Evolutionary conservation across 2,329 filamentous ascomycete genomes (phyloP).

Genomic region (Mycosphaerella sp.): DNA sequence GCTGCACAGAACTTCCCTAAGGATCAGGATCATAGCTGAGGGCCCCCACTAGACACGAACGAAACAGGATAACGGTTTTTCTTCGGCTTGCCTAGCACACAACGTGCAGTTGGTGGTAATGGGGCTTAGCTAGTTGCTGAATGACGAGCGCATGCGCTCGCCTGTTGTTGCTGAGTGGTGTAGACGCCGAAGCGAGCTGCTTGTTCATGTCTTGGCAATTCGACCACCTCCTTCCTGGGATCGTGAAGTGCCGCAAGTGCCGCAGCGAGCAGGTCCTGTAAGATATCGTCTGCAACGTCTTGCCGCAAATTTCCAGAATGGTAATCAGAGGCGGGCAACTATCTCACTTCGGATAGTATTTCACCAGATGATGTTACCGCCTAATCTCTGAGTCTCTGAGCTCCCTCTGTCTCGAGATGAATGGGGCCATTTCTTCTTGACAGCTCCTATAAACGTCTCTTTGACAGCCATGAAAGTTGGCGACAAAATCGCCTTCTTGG

Average conservation of each 20-base stretch:
- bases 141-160: neutral
- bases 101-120: neutral
- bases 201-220: neutral
- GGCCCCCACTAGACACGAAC: no score
- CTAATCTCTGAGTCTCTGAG: slow-evolving; percentile 28
- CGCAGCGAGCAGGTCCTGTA: no score
- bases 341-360: no score
- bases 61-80: neutral
- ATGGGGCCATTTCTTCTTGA: slow-evolving; percentile 58
- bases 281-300: no score
- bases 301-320: no score
- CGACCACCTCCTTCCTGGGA: no score
- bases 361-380: neutral
- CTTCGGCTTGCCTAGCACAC: neutral
- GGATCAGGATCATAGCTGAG: neutral
- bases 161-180: neutral
- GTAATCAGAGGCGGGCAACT: no score
- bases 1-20: neutral
- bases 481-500: slow-evolving; percentile 76
- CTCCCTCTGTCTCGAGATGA: slow-evolving; percentile 36
- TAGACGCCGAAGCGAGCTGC: neutral
- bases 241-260: no score
- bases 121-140: neutral
- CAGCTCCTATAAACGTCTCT: slow-evolving; percentile 54
- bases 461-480: slow-evolving; percentile 70